A percentile compares a stretch with the other conserved stretches of the same genome.
phyloP scores from a whole-genome alignment of 306 rosid genomes.

The Sechiopsis laciniata region DNA sequence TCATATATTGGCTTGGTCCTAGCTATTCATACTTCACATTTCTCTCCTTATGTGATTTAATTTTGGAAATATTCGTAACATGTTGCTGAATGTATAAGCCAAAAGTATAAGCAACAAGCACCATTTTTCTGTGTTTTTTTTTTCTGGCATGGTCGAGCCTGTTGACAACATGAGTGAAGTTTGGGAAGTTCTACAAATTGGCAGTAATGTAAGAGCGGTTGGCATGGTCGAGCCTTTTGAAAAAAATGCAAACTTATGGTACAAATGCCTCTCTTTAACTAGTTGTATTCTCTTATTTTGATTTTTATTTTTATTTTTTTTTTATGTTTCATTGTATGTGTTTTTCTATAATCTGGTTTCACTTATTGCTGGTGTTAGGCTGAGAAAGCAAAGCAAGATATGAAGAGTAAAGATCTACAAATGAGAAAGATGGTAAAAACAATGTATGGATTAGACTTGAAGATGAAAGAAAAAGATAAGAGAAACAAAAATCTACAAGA shows the following conservation, averaged over 20 bases:
- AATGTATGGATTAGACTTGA: slow-evolving; percentile 62
- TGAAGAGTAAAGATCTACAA: slow-evolving; percentile 69
- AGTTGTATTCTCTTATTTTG: background rate
- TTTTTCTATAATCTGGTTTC: background rate
- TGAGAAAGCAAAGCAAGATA: slow-evolving; percentile 68
- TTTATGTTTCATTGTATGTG: background rate
- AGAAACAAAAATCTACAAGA: slow-evolving; percentile 69
- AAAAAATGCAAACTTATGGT: slow-evolving; percentile 79
- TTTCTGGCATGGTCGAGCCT: slow-evolving; percentile 72
- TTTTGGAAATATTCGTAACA: too few species aligned
- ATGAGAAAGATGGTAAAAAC: slow-evolving; percentile 89
- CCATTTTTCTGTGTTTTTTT: too few species aligned
- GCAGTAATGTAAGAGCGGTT: slow-evolving; percentile 78
- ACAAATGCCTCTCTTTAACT: slow-evolving; percentile 17
- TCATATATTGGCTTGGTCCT: too few species aligned
- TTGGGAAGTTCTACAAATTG: slow-evolving; percentile 95
- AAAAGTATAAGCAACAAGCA: too few species aligned
- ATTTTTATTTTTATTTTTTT: too few species aligned
- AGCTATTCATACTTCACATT: too few species aligned
- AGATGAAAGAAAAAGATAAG: slow-evolving; percentile 70
- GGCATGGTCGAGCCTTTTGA: too few species aligned
- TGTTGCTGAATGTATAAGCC: too few species aligned
- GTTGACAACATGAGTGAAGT: slow-evolving; percentile 80
- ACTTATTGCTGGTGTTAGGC: slow-evolving; percentile 35
- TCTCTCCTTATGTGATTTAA: too few species aligned